phyloP scores from a whole-genome alignment of 179 eudicot species.

The Amaranthus tricolor region DNA sequence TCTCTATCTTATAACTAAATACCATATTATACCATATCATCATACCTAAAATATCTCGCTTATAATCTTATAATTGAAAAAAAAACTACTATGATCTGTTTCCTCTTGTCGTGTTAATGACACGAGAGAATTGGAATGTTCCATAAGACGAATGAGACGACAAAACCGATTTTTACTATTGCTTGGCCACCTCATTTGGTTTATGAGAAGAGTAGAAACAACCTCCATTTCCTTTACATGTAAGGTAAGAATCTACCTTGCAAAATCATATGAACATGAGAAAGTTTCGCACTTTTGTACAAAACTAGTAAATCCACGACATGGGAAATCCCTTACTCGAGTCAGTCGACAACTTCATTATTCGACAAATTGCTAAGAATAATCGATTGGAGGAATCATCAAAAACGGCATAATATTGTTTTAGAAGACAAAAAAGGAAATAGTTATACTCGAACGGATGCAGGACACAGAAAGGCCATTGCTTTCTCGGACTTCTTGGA shows the following conservation, averaged over 20 bases:
- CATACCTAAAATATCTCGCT: too few relatives aligned
- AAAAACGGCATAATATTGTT: slow-evolving; percentile 18
- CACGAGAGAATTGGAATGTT: not conserved
- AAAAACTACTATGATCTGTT: not conserved
- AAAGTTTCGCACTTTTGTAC: slow-evolving; percentile 3
- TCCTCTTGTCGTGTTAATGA: too few relatives aligned
- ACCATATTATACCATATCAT: too few relatives aligned
- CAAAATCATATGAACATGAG: not conserved
- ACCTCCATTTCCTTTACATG: not conserved
- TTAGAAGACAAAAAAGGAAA: not conserved
- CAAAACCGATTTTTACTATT: too few relatives aligned
- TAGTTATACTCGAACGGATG: slow-evolving; percentile 5
- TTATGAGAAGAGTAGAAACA: not conserved
- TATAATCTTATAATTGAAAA: not conserved
- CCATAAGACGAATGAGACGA: not conserved
- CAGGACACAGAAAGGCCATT: slow-evolving; percentile 18
- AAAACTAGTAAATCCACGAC: slow-evolving; percentile 15
- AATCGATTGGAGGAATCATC: slow-evolving; percentile 11
- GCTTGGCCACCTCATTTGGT: not conserved
- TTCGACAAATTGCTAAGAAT: slow-evolving; percentile 16
- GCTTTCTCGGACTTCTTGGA: not conserved
- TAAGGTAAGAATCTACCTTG: not conserved
- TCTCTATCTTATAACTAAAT: too few relatives aligned
- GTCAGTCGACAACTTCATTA: slow-evolving; percentile 16
- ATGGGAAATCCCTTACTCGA: slow-evolving; percentile 10